Evolutionary conservation across 2,329 filamentous ascomycete genomes (phyloP).

Genomic region (Stemphylium vesicarium): DNA sequence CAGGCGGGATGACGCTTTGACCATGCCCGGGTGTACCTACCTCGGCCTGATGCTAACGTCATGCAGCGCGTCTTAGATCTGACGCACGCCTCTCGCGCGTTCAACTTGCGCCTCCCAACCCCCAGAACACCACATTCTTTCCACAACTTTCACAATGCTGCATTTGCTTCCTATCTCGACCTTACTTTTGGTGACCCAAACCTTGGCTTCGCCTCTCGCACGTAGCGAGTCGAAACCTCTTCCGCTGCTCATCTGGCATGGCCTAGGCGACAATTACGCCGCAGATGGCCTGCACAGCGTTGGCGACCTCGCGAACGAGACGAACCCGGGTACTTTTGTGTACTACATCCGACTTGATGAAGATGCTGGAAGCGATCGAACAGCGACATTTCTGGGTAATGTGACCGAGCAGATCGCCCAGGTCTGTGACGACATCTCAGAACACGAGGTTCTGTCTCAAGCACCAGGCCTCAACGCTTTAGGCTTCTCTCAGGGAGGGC

Average conservation of each 20-base stretch:
- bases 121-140: conserved; percentile 5
- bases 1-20: conserved; percentile 4
- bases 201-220: conserved; percentile 23
- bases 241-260: conserved; percentile 95
- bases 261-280: conserved; percentile 75
- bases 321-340: conserved; percentile 83
- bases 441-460: conserved; percentile 79
- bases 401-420: conserved; percentile 76
- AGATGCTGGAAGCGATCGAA: conserved; percentile 72
- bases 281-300: conserved; percentile 76
- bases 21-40: conserved; percentile 21
- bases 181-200: conserved; percentile 25
- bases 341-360: conserved; percentile 77
- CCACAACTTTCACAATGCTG: conserved; percentile 22
- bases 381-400: conserved; percentile 90
- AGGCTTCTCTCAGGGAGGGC: conserved; percentile 94
- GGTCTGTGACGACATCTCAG: conserved; percentile 78
- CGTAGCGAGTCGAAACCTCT: conserved; percentile 55
- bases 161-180: conserved; percentile 29
- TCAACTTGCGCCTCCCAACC: conserved; percentile 18
- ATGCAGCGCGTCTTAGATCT: conserved; percentile 22
- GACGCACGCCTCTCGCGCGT: conserved; percentile 6
- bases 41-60: conserved; percentile 25
- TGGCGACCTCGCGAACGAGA: conserved; percentile 71
- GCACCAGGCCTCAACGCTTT: conserved; percentile 87